A percentile compares a stretch with the other conserved stretches of the same genome.
Conservation (phyloP, 2,329 filamentous ascomycete genomes). For the Cercospora zeina region DNA sequence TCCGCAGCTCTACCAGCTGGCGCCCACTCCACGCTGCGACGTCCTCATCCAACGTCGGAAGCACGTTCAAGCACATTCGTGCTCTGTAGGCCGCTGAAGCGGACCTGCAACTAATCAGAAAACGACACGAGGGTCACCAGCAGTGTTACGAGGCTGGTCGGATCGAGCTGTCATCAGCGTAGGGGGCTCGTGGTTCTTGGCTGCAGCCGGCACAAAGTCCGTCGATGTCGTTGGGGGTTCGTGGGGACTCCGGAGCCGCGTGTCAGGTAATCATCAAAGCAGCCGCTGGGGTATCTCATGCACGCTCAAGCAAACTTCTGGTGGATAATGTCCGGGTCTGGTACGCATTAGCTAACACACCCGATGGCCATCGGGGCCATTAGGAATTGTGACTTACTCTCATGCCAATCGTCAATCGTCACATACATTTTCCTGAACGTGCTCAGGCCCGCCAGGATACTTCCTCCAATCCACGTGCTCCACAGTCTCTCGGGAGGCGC, state of each 20-base stretch:
- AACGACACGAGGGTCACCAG: background rate
- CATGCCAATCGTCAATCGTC: conserved; percentile 98
- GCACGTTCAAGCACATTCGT: conserved; percentile 16
- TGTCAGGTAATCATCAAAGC: conserved; percentile 11
- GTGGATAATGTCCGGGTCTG: conserved; percentile 91
- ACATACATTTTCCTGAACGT: conserved; percentile 99
- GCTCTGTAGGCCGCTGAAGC: background rate
- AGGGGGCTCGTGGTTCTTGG: background rate
- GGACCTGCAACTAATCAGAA: conserved; percentile 11
- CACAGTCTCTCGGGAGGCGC: conserved; percentile 97
- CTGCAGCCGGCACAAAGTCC: background rate
- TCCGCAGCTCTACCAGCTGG: conserved; percentile 9
- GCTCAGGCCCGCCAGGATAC: conserved; percentile 92
- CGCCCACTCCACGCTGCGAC: conserved; percentile 13
- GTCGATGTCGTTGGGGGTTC: conserved; percentile 9
- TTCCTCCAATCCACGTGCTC: conserved; percentile 98
- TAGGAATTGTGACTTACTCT: conserved; percentile 55
- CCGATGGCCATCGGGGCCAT: conserved; percentile 16
- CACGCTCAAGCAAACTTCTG: conserved; percentile 79
- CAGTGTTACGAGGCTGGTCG: conserved; percentile 2
- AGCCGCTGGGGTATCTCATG: conserved; percentile 24
- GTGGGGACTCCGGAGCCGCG: conserved; percentile 9
- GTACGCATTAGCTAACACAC: conserved; percentile 23
- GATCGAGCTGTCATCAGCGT: conserved; percentile 1
- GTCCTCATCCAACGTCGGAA: conserved; percentile 7